phyloP scores from a whole-genome alignment of 2,329 filamentous ascomycete genomes.

The Microcyclosporella mali region DNA sequence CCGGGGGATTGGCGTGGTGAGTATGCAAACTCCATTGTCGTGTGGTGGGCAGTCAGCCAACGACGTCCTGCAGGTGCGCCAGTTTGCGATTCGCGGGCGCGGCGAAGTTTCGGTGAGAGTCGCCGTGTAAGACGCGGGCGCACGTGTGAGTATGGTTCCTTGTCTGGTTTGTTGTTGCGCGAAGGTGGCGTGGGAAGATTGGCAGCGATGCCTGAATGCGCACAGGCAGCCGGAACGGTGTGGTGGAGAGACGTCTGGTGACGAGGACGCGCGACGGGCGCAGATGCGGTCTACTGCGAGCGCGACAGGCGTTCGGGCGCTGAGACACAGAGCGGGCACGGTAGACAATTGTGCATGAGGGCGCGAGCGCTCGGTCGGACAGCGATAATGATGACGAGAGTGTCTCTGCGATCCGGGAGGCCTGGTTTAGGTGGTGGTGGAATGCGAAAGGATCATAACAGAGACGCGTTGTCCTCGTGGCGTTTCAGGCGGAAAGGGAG shows the following conservation, averaged over 20 bases:
- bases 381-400: slow-evolving; percentile 20
- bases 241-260: slow-evolving; percentile 3
- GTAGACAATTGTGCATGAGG: slow-evolving; percentile 11
- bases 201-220: slow-evolving; percentile 1
- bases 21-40: slow-evolving; percentile 44
- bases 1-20: slow-evolving; percentile 50
- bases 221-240: slow-evolving; percentile 6
- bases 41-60: slow-evolving; percentile 5
- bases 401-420: slow-evolving; percentile 8
- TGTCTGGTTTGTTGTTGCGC: not conserved
- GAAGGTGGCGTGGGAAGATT: not conserved
- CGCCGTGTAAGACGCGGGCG: not conserved
- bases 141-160: not conserved
- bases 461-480: slow-evolving; percentile 5
- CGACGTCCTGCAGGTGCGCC: slow-evolving; percentile 4
- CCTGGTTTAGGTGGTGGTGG: slow-evolving; percentile 14
- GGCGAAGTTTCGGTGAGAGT: not conserved
- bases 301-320: too few species aligned
- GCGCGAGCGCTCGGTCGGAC: slow-evolving; percentile 12
- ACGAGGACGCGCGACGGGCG: slow-evolving; percentile 3
- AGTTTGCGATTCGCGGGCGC: slow-evolving; percentile 3
- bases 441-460: slow-evolving; percentile 14
- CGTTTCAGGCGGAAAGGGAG: slow-evolving; percentile 1
- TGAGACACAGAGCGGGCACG: too few species aligned
- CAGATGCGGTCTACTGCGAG: slow-evolving; percentile 4